Evolutionary conservation across 164 flowering plant genomes (phyloP).

Genomic region (Aristolochia contorta): DNA sequence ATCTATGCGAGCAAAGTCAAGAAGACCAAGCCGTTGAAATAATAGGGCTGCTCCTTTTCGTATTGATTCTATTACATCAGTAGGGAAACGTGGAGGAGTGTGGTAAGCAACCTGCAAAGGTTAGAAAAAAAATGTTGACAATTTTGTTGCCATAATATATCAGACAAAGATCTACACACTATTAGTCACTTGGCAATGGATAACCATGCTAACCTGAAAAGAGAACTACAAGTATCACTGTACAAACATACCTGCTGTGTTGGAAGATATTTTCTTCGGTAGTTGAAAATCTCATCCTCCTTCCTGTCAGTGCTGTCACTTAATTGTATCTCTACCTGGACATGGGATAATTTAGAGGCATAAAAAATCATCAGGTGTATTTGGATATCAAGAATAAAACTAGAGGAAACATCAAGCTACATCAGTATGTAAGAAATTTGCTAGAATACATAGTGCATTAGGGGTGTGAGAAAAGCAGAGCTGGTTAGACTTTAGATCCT

Average conservation of each 20-base stretch:
- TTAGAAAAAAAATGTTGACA: background rate
- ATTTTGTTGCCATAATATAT: background rate
- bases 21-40: constrained; percentile 58
- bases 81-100: constrained; percentile 82
- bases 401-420: no score
- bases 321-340: constrained; percentile 76
- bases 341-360: background rate
- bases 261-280: constrained; percentile 87
- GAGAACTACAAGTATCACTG: no score
- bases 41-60: constrained; percentile 63
- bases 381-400: no score
- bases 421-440: no score
- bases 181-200: no score
- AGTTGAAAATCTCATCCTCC: constrained; percentile 83
- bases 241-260: constrained; percentile 58
- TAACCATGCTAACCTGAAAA: no score
- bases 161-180: background rate
- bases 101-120: constrained; percentile 71
- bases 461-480: no score
- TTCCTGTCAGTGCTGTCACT: constrained; percentile 34
- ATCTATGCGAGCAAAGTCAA: constrained; percentile 92
- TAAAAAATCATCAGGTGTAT: no score
- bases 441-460: no score
- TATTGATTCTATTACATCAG: constrained; percentile 49
- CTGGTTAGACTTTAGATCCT: no score